Conservation (phyloP, 225 moss, liverwort and hornwort genomes). For the Bryum argenteum region DNA sequence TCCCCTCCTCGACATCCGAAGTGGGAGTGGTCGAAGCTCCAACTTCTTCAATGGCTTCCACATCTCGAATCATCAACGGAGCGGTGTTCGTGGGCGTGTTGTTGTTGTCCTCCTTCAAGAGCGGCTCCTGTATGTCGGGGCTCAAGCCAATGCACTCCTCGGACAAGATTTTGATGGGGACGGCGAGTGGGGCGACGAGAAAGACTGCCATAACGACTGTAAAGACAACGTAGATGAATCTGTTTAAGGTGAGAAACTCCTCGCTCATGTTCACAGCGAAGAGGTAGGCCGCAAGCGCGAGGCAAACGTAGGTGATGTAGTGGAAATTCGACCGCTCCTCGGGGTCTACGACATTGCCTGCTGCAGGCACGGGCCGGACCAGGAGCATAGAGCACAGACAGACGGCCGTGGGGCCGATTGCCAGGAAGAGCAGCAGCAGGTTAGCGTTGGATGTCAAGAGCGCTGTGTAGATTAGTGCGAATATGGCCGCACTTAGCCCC, state of each 20-base stretch:
- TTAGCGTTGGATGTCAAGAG: constrained; percentile 47
- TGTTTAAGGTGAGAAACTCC: constrained; percentile 40
- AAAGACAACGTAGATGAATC: constrained; percentile 39
- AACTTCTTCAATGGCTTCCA: constrained; percentile 31
- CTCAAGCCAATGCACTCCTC: constrained; percentile 46
- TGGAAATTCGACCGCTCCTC: constrained; percentile 66
- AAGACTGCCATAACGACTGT: constrained; percentile 67
- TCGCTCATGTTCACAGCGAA: constrained; percentile 50
- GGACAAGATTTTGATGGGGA: constrained; percentile 61
- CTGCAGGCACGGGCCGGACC: constrained; percentile 61
- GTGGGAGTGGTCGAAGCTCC: constrained; percentile 8
- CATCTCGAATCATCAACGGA: constrained; percentile 26
- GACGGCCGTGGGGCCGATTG: constrained; percentile 58
- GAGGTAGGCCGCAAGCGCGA: constrained; percentile 73
- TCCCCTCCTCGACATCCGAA: constrained; percentile 41
- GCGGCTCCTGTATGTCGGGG: constrained; percentile 44
- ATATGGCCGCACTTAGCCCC: constrained; percentile 84
- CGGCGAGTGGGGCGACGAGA: constrained; percentile 63
- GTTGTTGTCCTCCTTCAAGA: constrained; percentile 35
- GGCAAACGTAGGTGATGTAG: constrained; percentile 69
- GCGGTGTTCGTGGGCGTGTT: background rate
- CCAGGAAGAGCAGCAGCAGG: constrained; percentile 65
- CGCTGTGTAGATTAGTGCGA: constrained; percentile 68
- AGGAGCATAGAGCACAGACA: constrained; percentile 76
- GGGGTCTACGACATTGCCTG: constrained; percentile 40